Percentiles rank a stretch among this genome's conserved stretches.
phyloP scores from a whole-genome alignment of 2,329 filamentous ascomycete genomes.

The Xylariaceae sp. region DNA sequence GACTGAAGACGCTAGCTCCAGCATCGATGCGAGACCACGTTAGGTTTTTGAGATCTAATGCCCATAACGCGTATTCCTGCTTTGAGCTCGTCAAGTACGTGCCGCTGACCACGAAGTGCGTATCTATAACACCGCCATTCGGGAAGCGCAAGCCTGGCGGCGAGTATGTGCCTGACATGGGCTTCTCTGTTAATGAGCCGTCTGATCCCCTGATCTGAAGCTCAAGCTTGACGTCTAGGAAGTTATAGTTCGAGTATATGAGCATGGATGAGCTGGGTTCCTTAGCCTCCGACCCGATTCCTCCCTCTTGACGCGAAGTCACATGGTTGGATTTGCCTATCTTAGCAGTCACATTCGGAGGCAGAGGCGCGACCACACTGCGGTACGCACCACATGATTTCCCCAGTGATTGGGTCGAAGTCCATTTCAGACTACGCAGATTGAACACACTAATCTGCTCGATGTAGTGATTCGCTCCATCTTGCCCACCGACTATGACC shows the following conservation, averaged over 20 bases:
- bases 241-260: slow-evolving; percentile 99
- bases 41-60: slow-evolving; percentile 83
- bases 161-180: slow-evolving; percentile 86
- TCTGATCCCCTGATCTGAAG: slow-evolving; percentile 87
- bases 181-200: slow-evolving; percentile 82
- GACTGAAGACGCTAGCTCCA: slow-evolving; percentile 90
- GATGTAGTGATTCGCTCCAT: slow-evolving; percentile 98
- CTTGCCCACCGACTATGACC: slow-evolving; percentile 95
- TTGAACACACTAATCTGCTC: slow-evolving; percentile 99
- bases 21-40: slow-evolving; percentile 97
- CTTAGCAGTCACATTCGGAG: slow-evolving; percentile 67
- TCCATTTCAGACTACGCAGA: slow-evolving; percentile 93
- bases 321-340: slow-evolving; percentile 67
- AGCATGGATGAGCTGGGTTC: slow-evolving; percentile 78
- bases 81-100: slow-evolving; percentile 98
- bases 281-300: slow-evolving; percentile 60
- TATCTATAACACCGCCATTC: slow-evolving; percentile 93
- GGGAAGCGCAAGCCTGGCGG: slow-evolving; percentile 94
- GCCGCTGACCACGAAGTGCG: slow-evolving; percentile 95
- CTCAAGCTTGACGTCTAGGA: slow-evolving; percentile 94
- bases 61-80: slow-evolving; percentile 97
- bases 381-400: slow-evolving; percentile 96
- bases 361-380: slow-evolving; percentile 88
- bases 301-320: slow-evolving; percentile 50
- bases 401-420: slow-evolving; percentile 82